phyloP scores from a whole-genome alignment of 805 yeast species.

The Wickerhamomyces ciferrii region DNA sequence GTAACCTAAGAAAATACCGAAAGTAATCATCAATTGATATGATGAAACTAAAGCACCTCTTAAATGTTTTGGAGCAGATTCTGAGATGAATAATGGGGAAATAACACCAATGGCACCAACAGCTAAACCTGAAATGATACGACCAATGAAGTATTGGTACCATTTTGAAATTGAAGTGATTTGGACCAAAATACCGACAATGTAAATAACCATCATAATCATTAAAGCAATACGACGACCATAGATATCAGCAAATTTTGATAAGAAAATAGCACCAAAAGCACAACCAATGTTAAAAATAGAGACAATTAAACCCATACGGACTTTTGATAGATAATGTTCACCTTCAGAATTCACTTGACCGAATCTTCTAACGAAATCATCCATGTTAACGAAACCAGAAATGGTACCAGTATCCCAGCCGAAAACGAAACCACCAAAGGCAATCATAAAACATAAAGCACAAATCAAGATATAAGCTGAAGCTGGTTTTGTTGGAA shows the following conservation, averaged over 20 bases:
- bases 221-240: conserved; percentile 66
- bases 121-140: conserved; percentile 67
- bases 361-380: conserved; percentile 52
- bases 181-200: conserved; percentile 64
- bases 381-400: conserved; percentile 53
- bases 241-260: conserved; percentile 53
- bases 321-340: conserved; percentile 41
- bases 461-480: conserved; percentile 19
- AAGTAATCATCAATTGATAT: conserved; percentile 65
- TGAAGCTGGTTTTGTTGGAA: conserved; percentile 21
- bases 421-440: conserved; percentile 70
- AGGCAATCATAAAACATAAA: conserved; percentile 40
- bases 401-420: conserved; percentile 75
- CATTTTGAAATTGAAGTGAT: conserved; percentile 49
- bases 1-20: conserved; percentile 74
- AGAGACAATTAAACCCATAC: conserved; percentile 53
- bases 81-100: conserved; percentile 70
- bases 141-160: conserved; percentile 69
- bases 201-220: conserved; percentile 56
- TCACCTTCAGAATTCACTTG: conserved; percentile 35
- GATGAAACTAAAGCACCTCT: conserved; percentile 70
- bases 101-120: conserved; percentile 76
- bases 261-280: conserved; percentile 59
- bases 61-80: conserved; percentile 62
- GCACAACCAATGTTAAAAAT: conserved; percentile 75